phyloP scores from a whole-genome alignment of 2,329 filamentous ascomycete genomes.

The Penicillium sp. region DNA sequence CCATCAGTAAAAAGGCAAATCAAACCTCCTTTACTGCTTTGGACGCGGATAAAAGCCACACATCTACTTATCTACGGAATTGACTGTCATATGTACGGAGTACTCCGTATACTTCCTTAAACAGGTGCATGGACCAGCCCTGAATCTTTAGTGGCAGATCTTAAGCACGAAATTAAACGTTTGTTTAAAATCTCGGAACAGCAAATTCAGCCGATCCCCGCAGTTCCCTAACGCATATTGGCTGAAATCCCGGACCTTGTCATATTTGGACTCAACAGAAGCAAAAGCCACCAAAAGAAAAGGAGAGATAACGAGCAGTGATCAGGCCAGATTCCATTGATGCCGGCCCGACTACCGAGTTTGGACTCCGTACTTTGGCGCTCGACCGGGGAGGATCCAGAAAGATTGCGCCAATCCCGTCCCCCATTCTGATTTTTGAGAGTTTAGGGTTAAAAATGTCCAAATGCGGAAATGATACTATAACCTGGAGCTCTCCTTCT shows the following conservation, averaged over 20 bases:
- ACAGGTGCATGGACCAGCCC: slow-evolving; percentile 4
- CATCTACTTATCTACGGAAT: no score
- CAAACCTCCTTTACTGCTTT: not conserved
- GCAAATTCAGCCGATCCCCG: slow-evolving; percentile 6
- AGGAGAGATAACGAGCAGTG: not conserved
- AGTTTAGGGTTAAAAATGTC: not conserved
- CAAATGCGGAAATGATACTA: not conserved
- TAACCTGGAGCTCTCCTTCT: slow-evolving; percentile 9
- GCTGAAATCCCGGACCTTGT: not conserved
- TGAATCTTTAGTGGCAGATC: slow-evolving; percentile 23
- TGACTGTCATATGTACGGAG: no score
- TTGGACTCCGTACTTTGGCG: not conserved
- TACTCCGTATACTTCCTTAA: not conserved
- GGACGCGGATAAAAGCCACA: slow-evolving; percentile 18
- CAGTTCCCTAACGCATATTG: not conserved
- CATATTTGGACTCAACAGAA: not conserved
- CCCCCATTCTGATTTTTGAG: not conserved
- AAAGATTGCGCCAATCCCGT: slow-evolving; percentile 4
- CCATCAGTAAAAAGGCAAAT: not conserved
- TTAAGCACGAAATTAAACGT: slow-evolving; percentile 9
- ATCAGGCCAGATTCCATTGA: not conserved
- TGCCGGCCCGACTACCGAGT: slow-evolving; percentile 3
- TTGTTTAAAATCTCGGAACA: not conserved
- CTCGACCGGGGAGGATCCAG: not conserved
- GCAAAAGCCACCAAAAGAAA: not conserved